Conservation (phyloP, 768 basidiomycete genomes). For the Rhodotorula graminis region DNA sequence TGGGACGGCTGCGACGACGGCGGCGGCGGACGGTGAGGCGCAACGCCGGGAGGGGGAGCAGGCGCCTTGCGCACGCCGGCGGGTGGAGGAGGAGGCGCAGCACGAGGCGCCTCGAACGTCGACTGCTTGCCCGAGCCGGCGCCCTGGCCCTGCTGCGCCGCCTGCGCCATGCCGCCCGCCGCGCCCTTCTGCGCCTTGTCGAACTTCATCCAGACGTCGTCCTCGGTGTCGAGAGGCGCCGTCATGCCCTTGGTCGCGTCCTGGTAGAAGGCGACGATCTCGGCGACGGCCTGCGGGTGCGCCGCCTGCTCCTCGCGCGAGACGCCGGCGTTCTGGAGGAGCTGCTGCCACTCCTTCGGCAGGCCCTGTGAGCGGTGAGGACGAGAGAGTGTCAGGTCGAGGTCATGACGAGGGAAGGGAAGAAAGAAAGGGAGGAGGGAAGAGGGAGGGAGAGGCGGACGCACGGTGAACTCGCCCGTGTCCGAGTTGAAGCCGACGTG, state of each 20-base stretch:
- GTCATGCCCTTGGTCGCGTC: constrained; percentile 46
- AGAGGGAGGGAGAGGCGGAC: constrained; percentile 42
- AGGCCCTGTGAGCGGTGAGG: constrained; percentile 56
- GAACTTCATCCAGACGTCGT: constrained; percentile 73
- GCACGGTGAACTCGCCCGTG: constrained; percentile 83
- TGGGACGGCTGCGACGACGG: constrained; percentile 4
- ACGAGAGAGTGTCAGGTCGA: background rate
- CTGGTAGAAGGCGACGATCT: constrained; percentile 98
- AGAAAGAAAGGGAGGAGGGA: background rate
- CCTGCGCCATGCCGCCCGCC: background rate
- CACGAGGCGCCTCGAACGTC: constrained; percentile 36
- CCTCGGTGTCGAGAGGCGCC: constrained; percentile 54
- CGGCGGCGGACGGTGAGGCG: constrained; percentile 20
- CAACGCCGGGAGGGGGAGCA: constrained; percentile 12
- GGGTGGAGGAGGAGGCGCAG: constrained; percentile 36
- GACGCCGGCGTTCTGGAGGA: constrained; percentile 84
- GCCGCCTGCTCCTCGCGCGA: constrained; percentile 91
- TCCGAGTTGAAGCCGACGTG: constrained; percentile 99
- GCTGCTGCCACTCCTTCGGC: constrained; percentile 98
- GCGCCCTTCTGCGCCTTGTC: constrained; percentile 3
- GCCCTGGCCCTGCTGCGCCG: background rate
- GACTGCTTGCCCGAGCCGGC: background rate
- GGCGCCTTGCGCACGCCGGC: constrained; percentile 31
- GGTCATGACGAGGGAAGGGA: background rate
- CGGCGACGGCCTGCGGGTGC: constrained; percentile 96